Conservation (phyloP, 202 grass and related monocot species). For the Setaria italica region DNA sequence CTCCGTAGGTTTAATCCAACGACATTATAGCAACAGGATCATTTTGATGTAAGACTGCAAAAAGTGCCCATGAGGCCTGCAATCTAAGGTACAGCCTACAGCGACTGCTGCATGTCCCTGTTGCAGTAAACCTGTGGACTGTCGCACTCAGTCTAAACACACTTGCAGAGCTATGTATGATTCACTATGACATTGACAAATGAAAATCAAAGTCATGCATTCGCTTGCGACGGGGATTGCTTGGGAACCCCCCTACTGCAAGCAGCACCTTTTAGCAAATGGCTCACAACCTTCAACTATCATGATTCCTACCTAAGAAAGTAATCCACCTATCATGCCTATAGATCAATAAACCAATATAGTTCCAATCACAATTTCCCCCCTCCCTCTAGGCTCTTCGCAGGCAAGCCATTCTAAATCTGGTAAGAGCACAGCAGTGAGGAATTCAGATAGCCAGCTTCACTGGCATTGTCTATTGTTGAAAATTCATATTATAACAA, state of each 20-base stretch:
- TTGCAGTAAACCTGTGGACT: background rate
- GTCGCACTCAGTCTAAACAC: background rate
- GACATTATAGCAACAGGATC: too few relatives aligned
- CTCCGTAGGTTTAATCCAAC: too few relatives aligned
- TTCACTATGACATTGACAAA: background rate
- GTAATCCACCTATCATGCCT: background rate
- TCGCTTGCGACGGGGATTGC: conserved; percentile 5
- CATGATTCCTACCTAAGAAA: background rate
- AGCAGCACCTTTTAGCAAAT: conserved; percentile 2
- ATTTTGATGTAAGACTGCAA: too few relatives aligned
- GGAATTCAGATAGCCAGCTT: background rate
- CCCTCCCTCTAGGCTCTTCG: background rate
- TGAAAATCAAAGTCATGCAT: background rate
- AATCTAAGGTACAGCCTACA: too few relatives aligned
- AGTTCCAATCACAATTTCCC: background rate
- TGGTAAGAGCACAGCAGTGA: background rate
- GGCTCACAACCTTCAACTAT: background rate
- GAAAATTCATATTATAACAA: background rate
- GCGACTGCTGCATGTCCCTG: background rate
- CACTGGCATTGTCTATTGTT: background rate
- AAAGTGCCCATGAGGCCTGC: too few relatives aligned
- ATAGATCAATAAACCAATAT: background rate
- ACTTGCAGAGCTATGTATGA: background rate
- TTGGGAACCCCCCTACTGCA: background rate
- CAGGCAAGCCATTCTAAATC: background rate